These are phyloP conservation scores for Sicyos baderoa DNA, from an alignment of 306 rosid genomes.

Conservation along the genomic window DNA sequence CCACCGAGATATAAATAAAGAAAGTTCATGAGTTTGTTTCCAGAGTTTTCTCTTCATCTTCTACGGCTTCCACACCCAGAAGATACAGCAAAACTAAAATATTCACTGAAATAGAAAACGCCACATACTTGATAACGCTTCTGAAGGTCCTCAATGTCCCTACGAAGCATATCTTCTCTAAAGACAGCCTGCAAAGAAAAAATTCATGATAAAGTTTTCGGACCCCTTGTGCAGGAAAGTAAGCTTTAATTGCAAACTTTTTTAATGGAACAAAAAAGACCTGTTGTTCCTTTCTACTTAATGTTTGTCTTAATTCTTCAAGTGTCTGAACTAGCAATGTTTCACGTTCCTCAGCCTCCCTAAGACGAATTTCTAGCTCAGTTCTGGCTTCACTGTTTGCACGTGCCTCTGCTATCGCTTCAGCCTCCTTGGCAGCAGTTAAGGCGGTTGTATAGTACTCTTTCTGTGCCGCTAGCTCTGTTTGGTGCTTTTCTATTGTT, in stretches of 20 bases:
- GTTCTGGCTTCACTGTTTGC: slow-evolving; percentile 89
- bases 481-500: slow-evolving; percentile 85
- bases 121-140: slow-evolving; percentile 81
- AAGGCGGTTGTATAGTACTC: slow-evolving; percentile 85
- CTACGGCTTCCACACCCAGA: no score
- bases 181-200: slow-evolving; percentile 60
- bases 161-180: slow-evolving; percentile 84
- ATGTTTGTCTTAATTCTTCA: slow-evolving; percentile 87
- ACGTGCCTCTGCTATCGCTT: slow-evolving; percentile 88
- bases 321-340: slow-evolving; percentile 91
- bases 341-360: slow-evolving; percentile 89
- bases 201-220: slow-evolving; percentile 14
- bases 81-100: not conserved
- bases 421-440: slow-evolving; percentile 93
- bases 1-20: slow-evolving; percentile 20
- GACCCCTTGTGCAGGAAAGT: slow-evolving; percentile 13
- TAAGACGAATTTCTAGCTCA: slow-evolving; percentile 74
- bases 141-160: slow-evolving; percentile 93
- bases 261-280: slow-evolving; percentile 34
- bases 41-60: not conserved
- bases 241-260: slow-evolving; percentile 18
- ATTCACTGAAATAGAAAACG: slow-evolving; percentile 21
- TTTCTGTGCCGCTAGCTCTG: slow-evolving; percentile 70
- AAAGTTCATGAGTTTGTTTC: slow-evolving; percentile 8
- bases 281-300: slow-evolving; percentile 95